These are phyloP conservation scores for Yamadazyma triangularis DNA, from an alignment of 1,139 yeast species.

Conservation along the genomic window DNA sequence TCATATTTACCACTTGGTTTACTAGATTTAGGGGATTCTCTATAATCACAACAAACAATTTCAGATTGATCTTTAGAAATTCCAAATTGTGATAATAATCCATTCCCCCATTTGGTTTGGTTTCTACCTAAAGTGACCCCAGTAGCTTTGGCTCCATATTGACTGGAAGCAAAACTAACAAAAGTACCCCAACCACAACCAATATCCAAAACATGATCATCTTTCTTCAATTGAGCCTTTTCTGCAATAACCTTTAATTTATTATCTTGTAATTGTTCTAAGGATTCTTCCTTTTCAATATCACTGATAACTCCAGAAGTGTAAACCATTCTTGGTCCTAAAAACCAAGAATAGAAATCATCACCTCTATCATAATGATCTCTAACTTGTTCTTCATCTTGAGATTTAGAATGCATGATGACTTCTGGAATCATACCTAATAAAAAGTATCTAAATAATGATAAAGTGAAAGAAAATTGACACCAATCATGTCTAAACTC, in stretches of 20 bases:
- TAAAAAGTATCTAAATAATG: conserved; percentile 76
- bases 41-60: conserved; percentile 81
- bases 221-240: conserved; percentile 69
- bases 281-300: conserved; percentile 64
- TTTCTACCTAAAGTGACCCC: conserved; percentile 88
- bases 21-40: conserved; percentile 78
- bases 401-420: conserved; percentile 85
- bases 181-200: conserved; percentile 98
- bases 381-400: conserved; percentile 94
- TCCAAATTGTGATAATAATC: conserved; percentile 64
- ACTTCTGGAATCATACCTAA: conserved; percentile 93
- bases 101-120: conserved; percentile 89
- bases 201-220: conserved; percentile 73
- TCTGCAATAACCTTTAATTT: conserved; percentile 85
- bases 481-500: conserved; percentile 95
- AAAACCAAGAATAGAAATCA: conserved; percentile 90
- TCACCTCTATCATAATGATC: conserved; percentile 97
- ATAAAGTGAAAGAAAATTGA: conserved; percentile 69
- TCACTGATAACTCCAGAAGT: conserved; percentile 84
- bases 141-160: conserved; percentile 81
- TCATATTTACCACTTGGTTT: conserved; percentile 62
- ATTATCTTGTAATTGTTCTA: conserved; percentile 88
- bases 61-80: conserved; percentile 64
- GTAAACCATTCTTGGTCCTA: conserved; percentile 93
- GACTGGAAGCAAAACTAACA: conserved; percentile 77